Evolutionary conservation across 1,284 basidiomycete genomes (phyloP).

Genomic region (Schizophyllum commune): DNA sequence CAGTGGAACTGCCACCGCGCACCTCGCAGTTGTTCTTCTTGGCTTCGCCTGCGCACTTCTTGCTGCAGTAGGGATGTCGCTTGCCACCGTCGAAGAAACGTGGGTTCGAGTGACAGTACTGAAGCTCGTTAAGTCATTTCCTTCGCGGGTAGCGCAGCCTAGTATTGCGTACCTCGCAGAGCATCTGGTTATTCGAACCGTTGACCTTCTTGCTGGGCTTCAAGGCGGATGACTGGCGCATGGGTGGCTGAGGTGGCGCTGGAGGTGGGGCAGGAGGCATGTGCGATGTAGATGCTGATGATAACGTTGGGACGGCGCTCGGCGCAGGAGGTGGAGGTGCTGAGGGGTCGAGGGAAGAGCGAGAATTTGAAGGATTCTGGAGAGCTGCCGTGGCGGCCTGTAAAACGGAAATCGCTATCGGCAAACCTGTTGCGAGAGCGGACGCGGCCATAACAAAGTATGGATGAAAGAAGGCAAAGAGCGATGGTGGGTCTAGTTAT

Average conservation of each 20-base stretch:
- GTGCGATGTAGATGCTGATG: background rate
- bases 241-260: slow-evolving; percentile 18
- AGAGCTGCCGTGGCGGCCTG: slow-evolving; percentile 41
- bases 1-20: slow-evolving; percentile 19
- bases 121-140: background rate
- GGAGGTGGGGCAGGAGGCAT: slow-evolving; percentile 1
- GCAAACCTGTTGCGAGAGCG: slow-evolving; percentile 38
- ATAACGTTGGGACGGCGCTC: background rate
- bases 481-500: slow-evolving; percentile 15
- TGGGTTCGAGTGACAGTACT: slow-evolving; percentile 44
- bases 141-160: background rate
- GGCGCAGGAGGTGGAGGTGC: slow-evolving; percentile 1
- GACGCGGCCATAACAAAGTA: slow-evolving; percentile 6
- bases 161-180: slow-evolving; percentile 28
- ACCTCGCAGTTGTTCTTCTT: slow-evolving; percentile 33
- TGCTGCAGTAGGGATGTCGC: slow-evolving; percentile 37
- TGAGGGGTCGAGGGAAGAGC: slow-evolving; percentile 16
- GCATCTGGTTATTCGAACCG: slow-evolving; percentile 16
- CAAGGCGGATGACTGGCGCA: slow-evolving; percentile 19
- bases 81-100: slow-evolving; percentile 39
- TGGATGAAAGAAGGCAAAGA: slow-evolving; percentile 14
- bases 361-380: slow-evolving; percentile 29
- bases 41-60: slow-evolving; percentile 34
- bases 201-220: slow-evolving; percentile 9
- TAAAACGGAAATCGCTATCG: slow-evolving; percentile 43